Percentiles rank a stretch among this genome's conserved stretches.
Conservation (phyloP, 768 basidiomycete genomes). For the Boletus rubroflammeus region DNA sequence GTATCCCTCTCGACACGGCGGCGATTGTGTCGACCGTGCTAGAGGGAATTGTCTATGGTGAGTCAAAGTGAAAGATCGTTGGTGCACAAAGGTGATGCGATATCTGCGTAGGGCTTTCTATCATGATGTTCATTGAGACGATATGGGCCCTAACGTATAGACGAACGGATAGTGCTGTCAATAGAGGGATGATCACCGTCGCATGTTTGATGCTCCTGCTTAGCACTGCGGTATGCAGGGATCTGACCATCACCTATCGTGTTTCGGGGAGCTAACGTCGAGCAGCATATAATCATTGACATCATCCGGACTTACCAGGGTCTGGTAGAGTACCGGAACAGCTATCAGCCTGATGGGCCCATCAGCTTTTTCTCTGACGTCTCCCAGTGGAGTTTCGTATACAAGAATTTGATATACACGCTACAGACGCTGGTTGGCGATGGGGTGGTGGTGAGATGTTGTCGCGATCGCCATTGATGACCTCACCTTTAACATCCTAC, state of each 20-base stretch:
- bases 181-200: slow-evolving; percentile 13
- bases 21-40: slow-evolving; percentile 17
- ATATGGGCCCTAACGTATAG: slow-evolving; percentile 19
- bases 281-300: slow-evolving; percentile 17
- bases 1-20: slow-evolving; percentile 20
- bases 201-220: slow-evolving; percentile 19
- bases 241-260: background rate
- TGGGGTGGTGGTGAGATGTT: slow-evolving; percentile 16
- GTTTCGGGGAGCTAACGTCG: too few relatives aligned
- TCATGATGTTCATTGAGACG: slow-evolving; percentile 30
- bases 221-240: slow-evolving; percentile 16
- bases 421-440: slow-evolving; percentile 25
- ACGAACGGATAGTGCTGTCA: background rate
- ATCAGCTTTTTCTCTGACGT: slow-evolving; percentile 23
- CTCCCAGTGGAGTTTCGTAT: slow-evolving; percentile 27
- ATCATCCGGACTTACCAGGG: slow-evolving; percentile 20
- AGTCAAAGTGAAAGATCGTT: background rate
- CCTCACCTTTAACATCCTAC: background rate
- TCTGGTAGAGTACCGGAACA: slow-evolving; percentile 17
- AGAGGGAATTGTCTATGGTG: background rate
- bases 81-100: background rate
- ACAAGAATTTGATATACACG: slow-evolving; percentile 20
- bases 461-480: background rate
- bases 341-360: slow-evolving; percentile 15
- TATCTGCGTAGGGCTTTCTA: slow-evolving; percentile 22